Evolutionary conservation across 371 early-diverging fungal genomes (phyloP).

Genomic region (Coemansia sp.): DNA sequence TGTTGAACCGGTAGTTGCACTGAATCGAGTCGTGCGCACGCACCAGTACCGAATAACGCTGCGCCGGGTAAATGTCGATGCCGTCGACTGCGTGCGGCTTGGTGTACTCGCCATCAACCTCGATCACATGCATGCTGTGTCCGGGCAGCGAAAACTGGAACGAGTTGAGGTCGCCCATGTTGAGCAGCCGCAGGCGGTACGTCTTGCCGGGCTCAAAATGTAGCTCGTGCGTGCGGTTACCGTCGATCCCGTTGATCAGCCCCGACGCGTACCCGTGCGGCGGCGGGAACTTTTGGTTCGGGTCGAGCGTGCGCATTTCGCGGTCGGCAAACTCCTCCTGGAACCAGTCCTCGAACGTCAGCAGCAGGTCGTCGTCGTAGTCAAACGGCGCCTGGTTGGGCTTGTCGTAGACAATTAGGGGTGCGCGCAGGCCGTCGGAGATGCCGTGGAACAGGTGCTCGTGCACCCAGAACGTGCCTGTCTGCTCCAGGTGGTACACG

Average conservation of each 20-base stretch:
- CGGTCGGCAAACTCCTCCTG: conserved; percentile 15
- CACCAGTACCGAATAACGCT: conserved; percentile 67
- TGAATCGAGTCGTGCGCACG: conserved; percentile 52
- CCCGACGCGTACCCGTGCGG: conserved; percentile 6
- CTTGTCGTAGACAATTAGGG: conserved; percentile 24
- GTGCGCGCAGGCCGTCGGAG: conserved; percentile 26
- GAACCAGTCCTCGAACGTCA: conserved; percentile 43
- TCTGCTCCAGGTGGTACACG: conserved; percentile 8
- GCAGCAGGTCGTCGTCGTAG: conserved; percentile 16
- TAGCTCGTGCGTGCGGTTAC: conserved; percentile 19
- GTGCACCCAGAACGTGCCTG: conserved; percentile 35
- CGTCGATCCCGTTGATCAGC: conserved; percentile 24
- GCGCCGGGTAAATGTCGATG: conserved; percentile 63
- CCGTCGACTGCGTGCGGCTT: conserved; percentile 56
- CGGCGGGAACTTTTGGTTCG: conserved; percentile 11
- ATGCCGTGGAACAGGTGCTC: conserved; percentile 32
- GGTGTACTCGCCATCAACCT: conserved; percentile 73
- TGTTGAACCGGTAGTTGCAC: conserved; percentile 33
- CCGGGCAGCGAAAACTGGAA: conserved; percentile 74
- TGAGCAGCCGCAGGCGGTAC: conserved; percentile 78
- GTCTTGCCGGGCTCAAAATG: conserved; percentile 65
- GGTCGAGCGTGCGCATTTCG: conserved; percentile 3
- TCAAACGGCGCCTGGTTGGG: conserved; percentile 3
- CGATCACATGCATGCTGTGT: conserved; percentile 71
- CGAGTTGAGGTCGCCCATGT: conserved; percentile 68